phyloP scores from a whole-genome alignment of 768 basidiomycete genomes.

The Termitomyces sp. region DNA sequence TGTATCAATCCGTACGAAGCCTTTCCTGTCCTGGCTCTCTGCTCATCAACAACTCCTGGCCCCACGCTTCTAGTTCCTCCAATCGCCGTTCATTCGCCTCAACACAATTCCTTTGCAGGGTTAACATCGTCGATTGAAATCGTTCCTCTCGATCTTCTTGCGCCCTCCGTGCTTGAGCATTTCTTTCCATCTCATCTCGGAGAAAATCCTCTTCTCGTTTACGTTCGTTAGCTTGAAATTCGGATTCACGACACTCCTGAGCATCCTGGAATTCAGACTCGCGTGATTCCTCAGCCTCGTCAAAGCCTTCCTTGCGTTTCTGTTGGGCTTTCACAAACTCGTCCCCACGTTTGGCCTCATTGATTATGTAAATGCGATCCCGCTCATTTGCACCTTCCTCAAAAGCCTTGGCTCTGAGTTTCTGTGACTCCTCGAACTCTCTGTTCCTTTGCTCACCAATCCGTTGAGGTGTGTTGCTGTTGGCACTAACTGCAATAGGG shows the following conservation, averaged over 20 bases:
- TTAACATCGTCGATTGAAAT: not conserved
- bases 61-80: not conserved
- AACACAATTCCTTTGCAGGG: not conserved
- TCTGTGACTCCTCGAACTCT: conserved; percentile 1
- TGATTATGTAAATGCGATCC: not conserved
- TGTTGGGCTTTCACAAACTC: conserved; percentile 3
- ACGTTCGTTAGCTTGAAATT: not conserved
- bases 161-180: not conserved
- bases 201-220: not conserved
- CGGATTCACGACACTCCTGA: not conserved
- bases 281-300: not conserved
- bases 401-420: not conserved
- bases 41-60: not conserved
- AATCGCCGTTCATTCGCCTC: not conserved
- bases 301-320: not conserved
- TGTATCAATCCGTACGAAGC: not conserved
- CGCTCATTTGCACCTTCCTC: not conserved
- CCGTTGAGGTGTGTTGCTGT: not conserved
- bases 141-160: not conserved
- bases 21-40: not conserved
- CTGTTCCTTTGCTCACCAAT: not conserved
- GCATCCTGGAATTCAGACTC: conserved; percentile 1
- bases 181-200: not conserved
- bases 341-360: conserved; percentile 1
- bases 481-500: too few species aligned